These are phyloP conservation scores for Trichosporon faecale DNA, from an alignment of 1,284 basidiomycete genomes.

Conservation along the genomic window DNA sequence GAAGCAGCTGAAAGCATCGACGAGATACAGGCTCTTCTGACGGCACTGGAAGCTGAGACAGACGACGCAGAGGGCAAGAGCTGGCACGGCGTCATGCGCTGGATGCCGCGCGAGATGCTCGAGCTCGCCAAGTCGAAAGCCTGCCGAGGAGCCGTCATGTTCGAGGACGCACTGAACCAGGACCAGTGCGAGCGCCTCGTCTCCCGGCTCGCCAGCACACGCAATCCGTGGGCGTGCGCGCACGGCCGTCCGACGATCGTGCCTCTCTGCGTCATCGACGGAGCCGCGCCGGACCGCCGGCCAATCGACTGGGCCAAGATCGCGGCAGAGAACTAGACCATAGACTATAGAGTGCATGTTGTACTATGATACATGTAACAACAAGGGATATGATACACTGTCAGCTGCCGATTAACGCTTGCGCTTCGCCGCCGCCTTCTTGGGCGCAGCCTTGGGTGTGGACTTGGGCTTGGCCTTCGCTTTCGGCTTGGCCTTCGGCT, in stretches of 20 bases:
- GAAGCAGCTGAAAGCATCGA: constrained; percentile 29
- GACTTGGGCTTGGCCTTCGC: constrained; percentile 4
- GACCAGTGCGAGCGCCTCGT: constrained; percentile 72
- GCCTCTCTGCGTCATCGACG: constrained; percentile 42
- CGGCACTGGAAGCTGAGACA: constrained; percentile 14
- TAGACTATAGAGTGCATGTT: constrained; percentile 9
- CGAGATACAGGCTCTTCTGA: constrained; percentile 40
- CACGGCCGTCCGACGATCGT: constrained; percentile 63
- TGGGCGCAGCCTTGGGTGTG: constrained; percentile 2
- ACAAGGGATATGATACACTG: constrained; percentile 7
- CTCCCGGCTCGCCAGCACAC: constrained; percentile 63
- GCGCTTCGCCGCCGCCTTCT: constrained; percentile 7
- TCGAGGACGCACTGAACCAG: constrained; percentile 72
- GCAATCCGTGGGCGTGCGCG: constrained; percentile 88
- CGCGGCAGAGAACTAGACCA: background rate
- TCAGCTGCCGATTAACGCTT: background rate
- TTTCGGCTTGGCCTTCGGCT: background rate
- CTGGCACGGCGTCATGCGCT: constrained; percentile 60
- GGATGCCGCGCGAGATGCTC: constrained; percentile 72
- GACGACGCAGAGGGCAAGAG: background rate
- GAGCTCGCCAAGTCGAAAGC: constrained; percentile 88
- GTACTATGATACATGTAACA: constrained; percentile 16
- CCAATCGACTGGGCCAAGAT: constrained; percentile 31
- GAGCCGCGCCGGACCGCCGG: background rate
- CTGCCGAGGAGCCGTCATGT: constrained; percentile 94